Evolutionary conservation across 176 grass and related monocot genomes (phyloP).

Genomic region (Juncus effusus): DNA sequence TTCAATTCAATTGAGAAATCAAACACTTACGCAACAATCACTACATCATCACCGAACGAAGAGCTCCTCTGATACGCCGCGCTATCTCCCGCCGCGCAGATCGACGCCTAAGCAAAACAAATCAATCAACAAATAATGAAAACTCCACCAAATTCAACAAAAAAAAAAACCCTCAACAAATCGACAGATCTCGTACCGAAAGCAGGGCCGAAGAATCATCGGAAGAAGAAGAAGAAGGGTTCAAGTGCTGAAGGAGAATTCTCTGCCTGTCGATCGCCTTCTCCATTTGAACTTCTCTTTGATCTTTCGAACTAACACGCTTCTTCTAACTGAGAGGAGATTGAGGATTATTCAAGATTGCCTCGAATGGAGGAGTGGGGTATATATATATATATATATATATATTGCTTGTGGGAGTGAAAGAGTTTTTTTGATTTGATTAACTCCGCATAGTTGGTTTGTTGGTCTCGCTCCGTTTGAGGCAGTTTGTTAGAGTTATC

Average conservation of each 20-base stretch:
- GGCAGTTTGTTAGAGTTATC: too few relatives aligned
- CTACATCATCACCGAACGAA: conserved; percentile 72
- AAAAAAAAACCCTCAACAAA: not conserved
- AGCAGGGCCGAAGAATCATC: conserved; percentile 12
- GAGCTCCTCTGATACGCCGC: conserved; percentile 74
- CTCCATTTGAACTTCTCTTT: conserved; percentile 49
- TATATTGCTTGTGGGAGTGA: too few relatives aligned
- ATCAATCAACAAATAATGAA: not conserved
- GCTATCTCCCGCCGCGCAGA: conserved; percentile 87
- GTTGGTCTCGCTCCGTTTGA: too few relatives aligned
- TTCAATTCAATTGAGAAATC: not conserved
- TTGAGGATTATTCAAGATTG: too few relatives aligned
- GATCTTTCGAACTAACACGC: not conserved
- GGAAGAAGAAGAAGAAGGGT: conserved; percentile 34
- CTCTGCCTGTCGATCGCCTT: conserved; percentile 87
- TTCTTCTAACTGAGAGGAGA: too few relatives aligned
- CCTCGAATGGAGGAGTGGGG: too few relatives aligned
- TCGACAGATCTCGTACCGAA: conserved; percentile 15
- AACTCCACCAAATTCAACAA: not conserved
- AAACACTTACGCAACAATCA: conserved; percentile 75
- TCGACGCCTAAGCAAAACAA: conserved; percentile 42
- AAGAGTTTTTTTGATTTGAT: too few relatives aligned
- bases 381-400: too few relatives aligned
- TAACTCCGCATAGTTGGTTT: too few relatives aligned
- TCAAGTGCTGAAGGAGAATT: conserved; percentile 73